Evolutionary conservation across 2,329 filamentous ascomycete genomes (phyloP).

Genomic region (Colletotrichum navitas): DNA sequence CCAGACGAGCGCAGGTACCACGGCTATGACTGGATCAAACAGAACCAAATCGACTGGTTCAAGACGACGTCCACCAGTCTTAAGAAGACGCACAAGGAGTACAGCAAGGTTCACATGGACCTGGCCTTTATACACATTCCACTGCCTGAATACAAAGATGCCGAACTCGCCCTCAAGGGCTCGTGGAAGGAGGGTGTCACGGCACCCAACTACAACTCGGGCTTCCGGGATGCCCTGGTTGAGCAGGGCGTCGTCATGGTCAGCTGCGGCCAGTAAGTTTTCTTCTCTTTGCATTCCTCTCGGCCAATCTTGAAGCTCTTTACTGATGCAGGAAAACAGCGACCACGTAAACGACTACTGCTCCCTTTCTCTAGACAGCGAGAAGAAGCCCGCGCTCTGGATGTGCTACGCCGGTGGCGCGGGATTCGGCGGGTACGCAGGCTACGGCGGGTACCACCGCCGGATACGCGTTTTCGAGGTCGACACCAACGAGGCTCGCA

Average conservation of each 20-base stretch:
- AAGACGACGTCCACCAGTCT: conserved; percentile 79
- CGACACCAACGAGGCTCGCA: conserved; percentile 89
- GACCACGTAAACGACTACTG: conserved; percentile 99
- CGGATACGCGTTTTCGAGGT: conserved; percentile 91
- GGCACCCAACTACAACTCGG: conserved; percentile 88
- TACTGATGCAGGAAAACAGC: conserved; percentile 53
- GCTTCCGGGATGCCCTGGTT: conserved; percentile 91
- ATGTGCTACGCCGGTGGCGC: conserved; percentile 97
- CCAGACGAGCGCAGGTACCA: conserved; percentile 88
- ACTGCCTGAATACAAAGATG: conserved; percentile 84
- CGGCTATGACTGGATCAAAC: conserved; percentile 99
- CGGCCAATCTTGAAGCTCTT: not conserved
- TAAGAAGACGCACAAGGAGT: conserved; percentile 83
- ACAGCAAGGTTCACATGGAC: conserved; percentile 93
- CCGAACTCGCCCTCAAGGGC: conserved; percentile 72
- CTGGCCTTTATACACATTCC: conserved; percentile 98
- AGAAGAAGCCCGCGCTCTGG: conserved; percentile 81
- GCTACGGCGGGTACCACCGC: conserved; percentile 87
- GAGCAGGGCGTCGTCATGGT: conserved; percentile 89
- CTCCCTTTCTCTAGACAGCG: conserved; percentile 71
- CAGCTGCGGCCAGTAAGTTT: conserved; percentile 86
- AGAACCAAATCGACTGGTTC: conserved; percentile 96
- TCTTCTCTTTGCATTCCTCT: conserved; percentile 3
- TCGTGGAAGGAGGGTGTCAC: conserved; percentile 86
- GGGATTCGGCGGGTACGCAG: conserved; percentile 95